Evolutionary conservation across 164 flowering plant genomes (phyloP), one percentile per base, ranked within the genome.

Genomic region (Macadamia tetraphylla): DNA sequence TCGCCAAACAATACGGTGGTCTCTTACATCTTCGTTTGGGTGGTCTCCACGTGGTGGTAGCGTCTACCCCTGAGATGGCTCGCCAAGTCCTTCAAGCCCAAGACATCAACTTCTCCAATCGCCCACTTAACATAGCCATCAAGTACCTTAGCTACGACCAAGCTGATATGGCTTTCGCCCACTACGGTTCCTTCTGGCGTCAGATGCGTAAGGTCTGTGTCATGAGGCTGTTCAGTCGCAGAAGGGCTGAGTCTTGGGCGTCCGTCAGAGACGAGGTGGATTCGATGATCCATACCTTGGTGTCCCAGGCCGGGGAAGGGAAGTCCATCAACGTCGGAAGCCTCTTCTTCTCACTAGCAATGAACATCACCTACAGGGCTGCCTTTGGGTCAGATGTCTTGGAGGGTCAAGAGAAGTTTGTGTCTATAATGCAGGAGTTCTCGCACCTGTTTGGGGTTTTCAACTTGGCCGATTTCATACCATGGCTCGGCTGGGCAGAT

Each of bases 141-240:
- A 80, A 76, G 13, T 93, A 88, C 77, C 75, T 89, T 3, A 88
- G 92, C 0, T 93, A 91, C 66, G 83, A 88, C 71, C 79, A 88
- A 0, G 88, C 97, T 0, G 95, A 93, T 78, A 86, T 93, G 96
- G 91, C 94, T 0, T 91, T 89, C 62, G 91, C 97, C 2, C 74
- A 85, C 75, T 93, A 93, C 75, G 98, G 98, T 11, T 97, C 97
- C 3, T 88, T 87, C 68, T 93, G 96, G 97, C 82, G 96, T 14
- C 94, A 93, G 82, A 89, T 89, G 91, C 76, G 98, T 0, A 93
- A 93, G 78, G 62, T 93, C 10, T 93, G 92, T 63, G 97, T 89
- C 65, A 88, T 86, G 86, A 84, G 82, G 75, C 79, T 93, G 1
- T 91, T 89, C 76, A 87, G 91, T 80, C 84, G 91, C 1, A 91